A percentile compares a stretch with the other conserved stretches of the same genome.
Evolutionary conservation across 148 eudicot species (phyloP).

Genomic region (Silene uniflora): DNA sequence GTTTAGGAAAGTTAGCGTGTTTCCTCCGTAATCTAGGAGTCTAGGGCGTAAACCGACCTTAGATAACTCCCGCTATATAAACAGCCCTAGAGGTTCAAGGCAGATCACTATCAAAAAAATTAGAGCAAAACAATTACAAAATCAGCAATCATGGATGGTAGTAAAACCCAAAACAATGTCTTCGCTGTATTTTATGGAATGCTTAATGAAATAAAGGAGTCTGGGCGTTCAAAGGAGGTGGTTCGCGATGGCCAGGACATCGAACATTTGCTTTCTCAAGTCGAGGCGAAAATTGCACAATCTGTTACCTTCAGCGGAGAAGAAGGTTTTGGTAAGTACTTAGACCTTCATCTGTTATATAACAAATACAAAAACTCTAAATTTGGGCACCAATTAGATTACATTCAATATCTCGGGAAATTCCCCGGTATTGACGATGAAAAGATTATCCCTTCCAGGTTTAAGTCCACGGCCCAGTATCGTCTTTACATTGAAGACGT

Average conservation of each 20-base stretch:
- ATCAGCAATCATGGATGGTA: no score
- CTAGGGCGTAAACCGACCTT: no score
- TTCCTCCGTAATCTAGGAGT: no score
- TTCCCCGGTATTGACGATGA: conserved; percentile 6
- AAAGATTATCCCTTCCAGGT: neutral
- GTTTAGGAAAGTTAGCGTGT: no score
- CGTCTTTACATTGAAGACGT: neutral
- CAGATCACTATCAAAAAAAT: no score
- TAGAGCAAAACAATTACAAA: no score
- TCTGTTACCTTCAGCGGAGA: conserved; percentile 13
- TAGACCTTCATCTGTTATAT: conserved; percentile 12
- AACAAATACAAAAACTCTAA: neutral
- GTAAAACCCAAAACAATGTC: no score
- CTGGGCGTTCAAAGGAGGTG: neutral
- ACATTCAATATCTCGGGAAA: neutral
- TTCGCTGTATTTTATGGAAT: neutral
- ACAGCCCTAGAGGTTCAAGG: no score
- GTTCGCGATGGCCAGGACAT: neutral
- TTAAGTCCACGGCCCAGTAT: neutral
- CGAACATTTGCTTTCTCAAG: neutral
- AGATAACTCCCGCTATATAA: no score
- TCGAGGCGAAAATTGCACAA: neutral
- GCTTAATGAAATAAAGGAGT: neutral
- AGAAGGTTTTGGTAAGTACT: neutral
- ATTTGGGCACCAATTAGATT: neutral